Percentiles rank a stretch among this genome's conserved stretches.
phyloP scores from a whole-genome alignment of 1,284 basidiomycete genomes.

The Ceratobasidium sp. region DNA sequence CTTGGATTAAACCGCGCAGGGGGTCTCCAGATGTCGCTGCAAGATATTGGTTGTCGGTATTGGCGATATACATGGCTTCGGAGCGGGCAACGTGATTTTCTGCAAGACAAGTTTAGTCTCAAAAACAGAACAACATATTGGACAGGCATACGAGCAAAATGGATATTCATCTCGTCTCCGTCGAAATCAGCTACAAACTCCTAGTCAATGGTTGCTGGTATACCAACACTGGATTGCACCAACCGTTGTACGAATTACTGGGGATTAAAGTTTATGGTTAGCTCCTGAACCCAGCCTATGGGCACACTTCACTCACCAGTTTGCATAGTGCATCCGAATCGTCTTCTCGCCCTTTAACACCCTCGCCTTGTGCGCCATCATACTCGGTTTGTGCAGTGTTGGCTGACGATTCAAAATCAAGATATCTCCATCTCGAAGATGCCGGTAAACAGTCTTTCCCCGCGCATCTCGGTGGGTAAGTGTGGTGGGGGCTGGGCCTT shows the following conservation, averaged over 20 bases:
- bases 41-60: conserved; percentile 98
- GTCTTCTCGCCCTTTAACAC: conserved; percentile 97
- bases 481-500: conserved; percentile 62
- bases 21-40: conserved; percentile 98
- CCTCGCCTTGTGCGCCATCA: conserved; percentile 98
- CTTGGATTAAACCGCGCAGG: conserved; percentile 96
- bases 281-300: conserved; percentile 5
- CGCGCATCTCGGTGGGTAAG: conserved; percentile 68
- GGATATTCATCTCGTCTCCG: conserved; percentile 99
- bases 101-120: conserved; percentile 47
- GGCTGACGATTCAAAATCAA: conserved; percentile 98
- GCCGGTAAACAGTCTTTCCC: conserved; percentile 96
- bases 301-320: conserved; percentile 70
- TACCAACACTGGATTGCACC: conserved; percentile 44
- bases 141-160: conserved; percentile 86
- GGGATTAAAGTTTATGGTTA: background rate
- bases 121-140: background rate
- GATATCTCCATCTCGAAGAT: conserved; percentile 94
- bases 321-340: conserved; percentile 99
- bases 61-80: conserved; percentile 93
- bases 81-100: conserved; percentile 93
- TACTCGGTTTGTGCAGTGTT: conserved; percentile 98
- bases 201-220: conserved; percentile 13
- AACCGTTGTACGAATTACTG: conserved; percentile 95
- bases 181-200: conserved; percentile 88